These are phyloP conservation scores for Cystobasidium tubakii DNA, from an alignment of 768 basidiomycete species.

Conservation along the genomic window DNA sequence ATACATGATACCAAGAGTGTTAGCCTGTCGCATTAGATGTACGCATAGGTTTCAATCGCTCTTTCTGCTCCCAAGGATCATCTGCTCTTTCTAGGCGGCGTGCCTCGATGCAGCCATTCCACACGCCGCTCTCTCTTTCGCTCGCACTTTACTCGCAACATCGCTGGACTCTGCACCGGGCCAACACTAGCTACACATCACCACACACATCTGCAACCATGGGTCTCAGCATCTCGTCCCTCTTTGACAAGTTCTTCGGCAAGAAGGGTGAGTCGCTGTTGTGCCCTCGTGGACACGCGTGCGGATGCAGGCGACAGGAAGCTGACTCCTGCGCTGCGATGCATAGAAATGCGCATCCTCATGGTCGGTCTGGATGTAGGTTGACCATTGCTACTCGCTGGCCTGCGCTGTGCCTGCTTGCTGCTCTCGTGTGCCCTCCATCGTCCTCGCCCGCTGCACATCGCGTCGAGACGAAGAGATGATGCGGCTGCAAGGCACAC, in stretches of 20 bases:
- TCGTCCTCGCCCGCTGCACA: background rate
- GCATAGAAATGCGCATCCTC: conserved; percentile 98
- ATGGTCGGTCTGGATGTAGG: conserved; percentile 99
- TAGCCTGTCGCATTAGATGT: no score
- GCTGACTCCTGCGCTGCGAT: no score
- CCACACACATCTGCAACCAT: background rate
- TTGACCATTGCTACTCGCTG: background rate
- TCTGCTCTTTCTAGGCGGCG: no score
- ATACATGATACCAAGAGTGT: no score
- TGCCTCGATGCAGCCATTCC: background rate
- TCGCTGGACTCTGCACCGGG: background rate
- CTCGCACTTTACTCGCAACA: background rate
- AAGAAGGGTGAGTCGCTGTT: background rate
- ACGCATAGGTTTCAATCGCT: no score
- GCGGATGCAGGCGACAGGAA: background rate
- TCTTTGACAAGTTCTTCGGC: conserved; percentile 1
- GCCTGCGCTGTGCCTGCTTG: background rate
- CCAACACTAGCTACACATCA: background rate
- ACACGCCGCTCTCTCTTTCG: background rate
- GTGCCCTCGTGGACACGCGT: background rate
- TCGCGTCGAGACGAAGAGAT: background rate
- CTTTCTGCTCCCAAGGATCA: no score
- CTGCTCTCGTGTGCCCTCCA: background rate
- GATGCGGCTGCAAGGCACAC: background rate
- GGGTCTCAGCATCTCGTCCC: conserved; percentile 3